These are phyloP conservation scores for Aureobasidium vineae DNA, from an alignment of 2,329 filamentous ascomycete genomes.

Conservation along the genomic window DNA sequence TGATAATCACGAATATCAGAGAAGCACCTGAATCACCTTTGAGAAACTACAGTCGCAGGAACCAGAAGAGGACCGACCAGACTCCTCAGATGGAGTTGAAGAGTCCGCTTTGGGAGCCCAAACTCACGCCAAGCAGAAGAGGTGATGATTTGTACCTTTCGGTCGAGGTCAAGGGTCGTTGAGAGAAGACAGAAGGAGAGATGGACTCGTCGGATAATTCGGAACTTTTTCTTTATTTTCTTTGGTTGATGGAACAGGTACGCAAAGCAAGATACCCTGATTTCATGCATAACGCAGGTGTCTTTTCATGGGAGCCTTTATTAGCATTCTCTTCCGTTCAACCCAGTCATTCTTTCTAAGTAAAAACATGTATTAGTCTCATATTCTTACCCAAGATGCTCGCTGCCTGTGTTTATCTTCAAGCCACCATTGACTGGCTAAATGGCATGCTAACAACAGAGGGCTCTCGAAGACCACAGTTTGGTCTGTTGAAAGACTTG, in stretches of 20 bases:
- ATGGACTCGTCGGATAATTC: conserved; percentile 28
- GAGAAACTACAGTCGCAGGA: conserved; percentile 35
- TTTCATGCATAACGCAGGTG: conserved; percentile 26
- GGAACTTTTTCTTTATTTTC: neutral
- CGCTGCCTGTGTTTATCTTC: neutral
- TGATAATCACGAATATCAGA: conserved; percentile 28
- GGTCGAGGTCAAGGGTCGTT: conserved; percentile 36
- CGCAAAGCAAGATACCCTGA: conserved; percentile 17
- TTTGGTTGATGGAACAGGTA: neutral
- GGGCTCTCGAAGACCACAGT: no score
- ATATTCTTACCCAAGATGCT: conserved; percentile 5
- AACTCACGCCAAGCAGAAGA: conserved; percentile 63
- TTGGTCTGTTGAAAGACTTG: neutral
- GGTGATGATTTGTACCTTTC: conserved; percentile 62
- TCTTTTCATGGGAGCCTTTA: neutral
- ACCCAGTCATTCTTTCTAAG: neutral
- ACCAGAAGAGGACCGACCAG: neutral
- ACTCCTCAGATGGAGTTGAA: conserved; percentile 29
- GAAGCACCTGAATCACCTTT: conserved; percentile 32
- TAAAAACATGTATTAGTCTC: conserved; percentile 1
- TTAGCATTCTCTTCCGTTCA: neutral
- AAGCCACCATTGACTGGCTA: neutral
- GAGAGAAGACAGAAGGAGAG: conserved; percentile 20
- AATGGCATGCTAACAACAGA: neutral
- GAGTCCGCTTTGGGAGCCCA: conserved; percentile 60